Conservation (phyloP, 306 rosid genomes). For the Vicia faba region DNA sequence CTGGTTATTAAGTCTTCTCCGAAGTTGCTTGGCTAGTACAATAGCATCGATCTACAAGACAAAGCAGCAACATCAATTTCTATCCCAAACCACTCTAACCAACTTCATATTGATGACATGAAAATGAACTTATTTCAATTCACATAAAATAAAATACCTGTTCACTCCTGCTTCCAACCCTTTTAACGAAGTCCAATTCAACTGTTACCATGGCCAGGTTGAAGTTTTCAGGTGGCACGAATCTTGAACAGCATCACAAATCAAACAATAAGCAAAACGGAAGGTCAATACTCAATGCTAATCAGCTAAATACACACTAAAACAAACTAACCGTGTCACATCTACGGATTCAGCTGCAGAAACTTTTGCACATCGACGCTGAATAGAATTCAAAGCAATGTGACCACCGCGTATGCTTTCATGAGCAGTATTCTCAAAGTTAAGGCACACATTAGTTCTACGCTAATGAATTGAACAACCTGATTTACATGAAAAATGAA, state of each 20-base stretch:
- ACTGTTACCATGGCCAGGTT: conserved; percentile 72
- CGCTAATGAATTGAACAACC: background rate
- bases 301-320: conserved; percentile 16
- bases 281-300: background rate
- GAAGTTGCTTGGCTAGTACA: conserved; percentile 65
- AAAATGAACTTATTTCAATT: conserved; percentile 1
- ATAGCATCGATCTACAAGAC: conserved; percentile 84
- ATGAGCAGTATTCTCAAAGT: conserved; percentile 70
- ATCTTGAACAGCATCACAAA: conserved; percentile 50
- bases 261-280: conserved; percentile 18
- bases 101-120: conserved; percentile 19
- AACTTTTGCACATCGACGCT: conserved; percentile 78
- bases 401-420: conserved; percentile 58
- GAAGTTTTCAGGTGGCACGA: conserved; percentile 77
- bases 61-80: conserved; percentile 20
- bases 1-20: conserved; percentile 71
- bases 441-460: conserved; percentile 47
- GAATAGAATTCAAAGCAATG: conserved; percentile 82
- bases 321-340: conserved; percentile 55
- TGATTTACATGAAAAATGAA: background rate
- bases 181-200: conserved; percentile 87
- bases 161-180: conserved; percentile 65
- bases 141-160: conserved; percentile 55
- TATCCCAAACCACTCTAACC: conserved; percentile 13
- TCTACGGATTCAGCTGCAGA: conserved; percentile 65